These are phyloP conservation scores for Amanita molliuscula DNA, from an alignment of 768 basidiomycete species.

Conservation along the genomic window DNA sequence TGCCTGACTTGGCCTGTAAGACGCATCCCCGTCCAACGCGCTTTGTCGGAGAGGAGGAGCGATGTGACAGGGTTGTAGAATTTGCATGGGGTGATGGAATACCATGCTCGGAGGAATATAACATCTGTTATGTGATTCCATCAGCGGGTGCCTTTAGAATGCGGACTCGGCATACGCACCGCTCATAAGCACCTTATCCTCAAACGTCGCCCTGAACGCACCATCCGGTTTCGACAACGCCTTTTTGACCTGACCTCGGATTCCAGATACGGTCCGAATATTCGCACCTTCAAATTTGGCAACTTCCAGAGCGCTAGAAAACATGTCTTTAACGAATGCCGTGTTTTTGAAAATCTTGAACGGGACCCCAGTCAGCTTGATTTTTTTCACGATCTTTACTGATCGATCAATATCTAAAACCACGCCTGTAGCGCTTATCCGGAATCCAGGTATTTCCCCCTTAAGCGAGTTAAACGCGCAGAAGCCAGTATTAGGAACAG, in stretches of 20 bases:
- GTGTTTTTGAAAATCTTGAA: slow-evolving; percentile 99
- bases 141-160: background rate
- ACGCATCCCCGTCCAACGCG: slow-evolving; percentile 89
- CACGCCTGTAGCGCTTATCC: slow-evolving; percentile 89
- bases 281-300: slow-evolving; percentile 99
- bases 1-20: slow-evolving; percentile 86
- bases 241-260: slow-evolving; percentile 95
- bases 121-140: slow-evolving; percentile 48
- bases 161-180: slow-evolving; percentile 41
- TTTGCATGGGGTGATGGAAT: slow-evolving; percentile 87
- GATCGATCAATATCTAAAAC: slow-evolving; percentile 90
- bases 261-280: slow-evolving; percentile 89
- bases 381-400: slow-evolving; percentile 94
- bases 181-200: slow-evolving; percentile 94
- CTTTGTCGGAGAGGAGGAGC: slow-evolving; percentile 73
- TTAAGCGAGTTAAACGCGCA: slow-evolving; percentile 89
- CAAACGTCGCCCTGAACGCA: slow-evolving; percentile 92
- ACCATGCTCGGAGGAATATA: slow-evolving; percentile 94
- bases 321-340: slow-evolving; percentile 97
- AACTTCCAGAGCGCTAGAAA: slow-evolving; percentile 84
- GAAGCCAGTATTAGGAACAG: slow-evolving; percentile 91
- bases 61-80: slow-evolving; percentile 97
- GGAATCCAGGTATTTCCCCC: slow-evolving; percentile 62
- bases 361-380: slow-evolving; percentile 92
- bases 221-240: slow-evolving; percentile 93